These are phyloP conservation scores for Carex pumila DNA, from an alignment of 176 grass and related monocot genomes.

Conservation along the genomic window DNA sequence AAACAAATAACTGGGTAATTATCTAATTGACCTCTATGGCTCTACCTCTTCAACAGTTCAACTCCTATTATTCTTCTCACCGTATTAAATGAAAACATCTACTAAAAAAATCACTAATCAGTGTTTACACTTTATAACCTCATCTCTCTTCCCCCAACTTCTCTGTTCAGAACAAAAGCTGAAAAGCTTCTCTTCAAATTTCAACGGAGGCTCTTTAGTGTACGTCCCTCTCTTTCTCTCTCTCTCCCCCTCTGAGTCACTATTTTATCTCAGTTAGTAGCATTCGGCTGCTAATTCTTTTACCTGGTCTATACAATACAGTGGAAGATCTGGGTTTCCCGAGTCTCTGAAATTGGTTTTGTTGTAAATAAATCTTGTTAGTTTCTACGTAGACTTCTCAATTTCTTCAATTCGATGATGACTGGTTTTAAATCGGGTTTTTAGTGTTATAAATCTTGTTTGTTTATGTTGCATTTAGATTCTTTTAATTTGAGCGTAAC, in stretches of 20 bases:
- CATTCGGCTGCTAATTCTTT: not conserved
- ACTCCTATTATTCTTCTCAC: constrained; percentile 4
- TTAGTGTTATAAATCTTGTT: not conserved
- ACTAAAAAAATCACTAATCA: constrained; percentile 20
- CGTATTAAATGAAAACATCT: constrained; percentile 16
- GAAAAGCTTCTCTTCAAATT: constrained; percentile 17
- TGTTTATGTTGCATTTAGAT: not conserved
- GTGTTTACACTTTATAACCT: constrained; percentile 2
- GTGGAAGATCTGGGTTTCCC: constrained; percentile 8
- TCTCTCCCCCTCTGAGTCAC: not conserved
- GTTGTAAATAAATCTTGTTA: not conserved
- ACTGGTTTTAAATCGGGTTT: constrained; percentile 8
- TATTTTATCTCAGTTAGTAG: not conserved
- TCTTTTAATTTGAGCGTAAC: not conserved
- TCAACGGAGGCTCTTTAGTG: constrained; percentile 31
- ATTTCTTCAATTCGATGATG: constrained; percentile 9
- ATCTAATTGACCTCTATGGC: not conserved
- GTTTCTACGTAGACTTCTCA: not conserved
- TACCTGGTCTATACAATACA: not conserved
- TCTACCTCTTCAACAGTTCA: not conserved
- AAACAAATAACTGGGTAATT: not conserved
- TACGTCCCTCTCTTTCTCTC: constrained; percentile 14
- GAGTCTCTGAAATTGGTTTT: constrained; percentile 4
- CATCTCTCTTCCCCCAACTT: constrained; percentile 7
- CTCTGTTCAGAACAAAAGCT: constrained; percentile 25